phyloP scores from a whole-genome alignment of 192 early-diverging fungal genomes.

The Backusella westeae region DNA sequence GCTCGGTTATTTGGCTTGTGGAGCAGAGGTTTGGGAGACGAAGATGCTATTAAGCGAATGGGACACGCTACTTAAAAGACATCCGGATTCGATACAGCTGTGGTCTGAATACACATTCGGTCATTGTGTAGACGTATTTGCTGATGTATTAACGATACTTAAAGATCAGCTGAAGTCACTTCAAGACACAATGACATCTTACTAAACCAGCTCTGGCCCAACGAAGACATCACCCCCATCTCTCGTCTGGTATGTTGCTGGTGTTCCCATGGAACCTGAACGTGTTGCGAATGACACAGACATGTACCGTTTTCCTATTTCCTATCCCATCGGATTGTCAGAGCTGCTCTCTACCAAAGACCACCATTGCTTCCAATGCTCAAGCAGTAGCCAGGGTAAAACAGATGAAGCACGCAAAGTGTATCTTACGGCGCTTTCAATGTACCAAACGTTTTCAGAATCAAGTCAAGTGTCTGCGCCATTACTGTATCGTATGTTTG shows the following conservation, averaged over 20 bases:
- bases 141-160: conserved; percentile 37
- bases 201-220: conserved; percentile 21
- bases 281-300: not conserved
- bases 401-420: conserved; percentile 49
- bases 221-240: not conserved
- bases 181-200: conserved; percentile 27
- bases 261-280: conserved; percentile 37
- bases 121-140: conserved; percentile 41
- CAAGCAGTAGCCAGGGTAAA: conserved; percentile 26
- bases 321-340: conserved; percentile 33
- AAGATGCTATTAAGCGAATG: conserved; percentile 47
- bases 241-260: conserved; percentile 23
- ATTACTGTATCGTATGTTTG: conserved; percentile 44
- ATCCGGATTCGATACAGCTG: conserved; percentile 37
- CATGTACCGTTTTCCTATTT: conserved; percentile 32
- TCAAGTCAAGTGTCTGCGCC: conserved; percentile 33
- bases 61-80: conserved; percentile 43
- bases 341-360: conserved; percentile 32
- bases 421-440: conserved; percentile 43
- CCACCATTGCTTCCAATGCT: conserved; percentile 33
- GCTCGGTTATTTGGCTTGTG: conserved; percentile 46
- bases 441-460: conserved; percentile 36
- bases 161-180: not conserved
- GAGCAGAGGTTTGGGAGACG: conserved; percentile 43
- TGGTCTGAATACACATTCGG: conserved; percentile 57